Percentiles rank a stretch among this genome's conserved stretches.
Conservation (phyloP, 2,329 filamentous ascomycete species). For the Microcyclospora tardicrescens region DNA sequence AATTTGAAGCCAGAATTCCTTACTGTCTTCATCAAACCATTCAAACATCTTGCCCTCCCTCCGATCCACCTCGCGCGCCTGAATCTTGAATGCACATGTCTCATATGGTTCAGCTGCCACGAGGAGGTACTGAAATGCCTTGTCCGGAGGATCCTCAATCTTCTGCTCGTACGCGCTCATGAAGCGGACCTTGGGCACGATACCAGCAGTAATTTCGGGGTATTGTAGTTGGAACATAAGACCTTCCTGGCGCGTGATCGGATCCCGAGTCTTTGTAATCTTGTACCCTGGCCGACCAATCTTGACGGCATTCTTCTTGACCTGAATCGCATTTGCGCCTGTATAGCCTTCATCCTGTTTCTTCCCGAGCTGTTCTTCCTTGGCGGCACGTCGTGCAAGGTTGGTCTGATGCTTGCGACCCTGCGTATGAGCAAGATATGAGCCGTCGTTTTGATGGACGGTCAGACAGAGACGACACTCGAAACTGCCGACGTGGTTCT, state of each 20-base stretch:
- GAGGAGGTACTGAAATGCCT: slow-evolving; percentile 85
- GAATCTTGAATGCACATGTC: slow-evolving; percentile 92
- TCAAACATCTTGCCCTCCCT: slow-evolving; percentile 79
- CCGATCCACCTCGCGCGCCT: slow-evolving; percentile 83
- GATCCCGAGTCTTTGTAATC: slow-evolving; percentile 90
- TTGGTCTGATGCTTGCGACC: slow-evolving; percentile 99
- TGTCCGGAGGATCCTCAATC: slow-evolving; percentile 81
- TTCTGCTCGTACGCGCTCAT: slow-evolving; percentile 98
- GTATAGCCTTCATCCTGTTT: slow-evolving; percentile 46
- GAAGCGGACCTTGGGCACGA: slow-evolving; percentile 75
- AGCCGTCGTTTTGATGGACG: slow-evolving; percentile 97
- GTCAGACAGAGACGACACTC: slow-evolving; percentile 95
- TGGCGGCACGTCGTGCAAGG: slow-evolving; percentile 84
- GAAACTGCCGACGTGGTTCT: slow-evolving; percentile 96
- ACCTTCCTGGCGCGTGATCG: slow-evolving; percentile 75
- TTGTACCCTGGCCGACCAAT: slow-evolving; percentile 95
- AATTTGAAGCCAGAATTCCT: slow-evolving; percentile 95
- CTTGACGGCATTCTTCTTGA: slow-evolving; percentile 78
- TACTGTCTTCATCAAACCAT: slow-evolving; percentile 90
- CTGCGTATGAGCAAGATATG: slow-evolving; percentile 96
- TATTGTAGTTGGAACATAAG: slow-evolving; percentile 94
- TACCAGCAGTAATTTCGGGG: slow-evolving; percentile 68
- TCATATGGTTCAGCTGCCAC: slow-evolving; percentile 97
- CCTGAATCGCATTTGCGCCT: slow-evolving; percentile 57
- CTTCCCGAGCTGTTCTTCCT: slow-evolving; percentile 82